Evolutionary conservation across 768 basidiomycete species (phyloP), one percentile per base, ranked within the genome.

Genomic region (Leccinellum albellum): DNA sequence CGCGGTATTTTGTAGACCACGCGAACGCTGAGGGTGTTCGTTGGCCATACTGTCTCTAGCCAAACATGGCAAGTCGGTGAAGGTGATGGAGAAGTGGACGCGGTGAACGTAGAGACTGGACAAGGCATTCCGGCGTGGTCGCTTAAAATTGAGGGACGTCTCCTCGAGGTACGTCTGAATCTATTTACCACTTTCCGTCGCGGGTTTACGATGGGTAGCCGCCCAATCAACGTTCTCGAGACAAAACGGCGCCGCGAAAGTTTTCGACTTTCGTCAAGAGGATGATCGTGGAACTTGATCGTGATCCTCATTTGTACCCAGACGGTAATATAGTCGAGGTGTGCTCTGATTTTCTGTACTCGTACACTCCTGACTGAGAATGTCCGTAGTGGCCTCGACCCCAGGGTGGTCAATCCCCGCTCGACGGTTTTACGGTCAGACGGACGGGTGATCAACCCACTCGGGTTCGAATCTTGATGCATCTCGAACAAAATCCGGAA

Each of bases 321-420:
- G 92, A 96, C 50, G 84, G 87, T 21, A 96, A 95, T 64, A 86
- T 94, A 15, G 85, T 96, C 33, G 94, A 97, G 83, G 95, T 94
- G 60, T 50, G 64, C 21, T 46, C 4, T 29, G 23, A 20, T 26
- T 37, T 6, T 55, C 32, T 40, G n/a, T 42, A 54, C 28, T 7
- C 29, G 6, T 40, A 26, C 13, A 3, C 51, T 35, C 4, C 23
- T 54, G 21, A 29, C n/a, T 26, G 49, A 50, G 13, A 6, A 45
- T 50, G 35, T 53, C 23, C 0, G 52, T 54, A 89, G 88, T 90
- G 88, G 86, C 80, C 83, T 35, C 79, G 83, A 15, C 72, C 79
- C 2, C 74, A 82, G 55, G 82, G 81, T 12, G 73, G 70, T 20
- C 81, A 83, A 31, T 78, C 89, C 7, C 75, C 79, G 12, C 77